Evolutionary conservation across 2,329 filamentous ascomycete species (phyloP), one percentile per base, ranked within the genome.

Genomic region (Fusarium tricinctum): DNA sequence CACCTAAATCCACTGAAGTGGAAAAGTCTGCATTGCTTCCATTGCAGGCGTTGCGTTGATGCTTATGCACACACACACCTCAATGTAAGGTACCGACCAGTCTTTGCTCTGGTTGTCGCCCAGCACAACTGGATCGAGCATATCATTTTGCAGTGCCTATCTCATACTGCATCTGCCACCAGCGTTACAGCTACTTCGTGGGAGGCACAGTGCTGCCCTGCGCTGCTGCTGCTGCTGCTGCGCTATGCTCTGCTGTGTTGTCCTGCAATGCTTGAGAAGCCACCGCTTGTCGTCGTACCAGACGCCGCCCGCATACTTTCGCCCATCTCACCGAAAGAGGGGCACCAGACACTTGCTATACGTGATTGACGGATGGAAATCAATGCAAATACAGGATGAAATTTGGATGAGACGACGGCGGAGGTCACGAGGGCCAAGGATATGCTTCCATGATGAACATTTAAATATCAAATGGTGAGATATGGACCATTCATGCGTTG

Each of bases 71-170:
- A 55, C 53, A 52, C 53, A 62, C 50, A 55, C 50, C 49, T 62
- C 65, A 63, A 70, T 73, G 71, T 65, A 73, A 73, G 72, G 72
- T 70, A 73, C 71, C 58, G 52, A 38, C 58, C 66, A 68, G 44
- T 63, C 63, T 62, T 49, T 49, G 35, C 26, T 58, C 54, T 58
- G 28, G 42, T 47, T 40, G 28, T 32, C 38, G 48, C 48, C 38
- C 53, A 61, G 49, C 43, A 62, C 66, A 58, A 58, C 60, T 66
- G 62, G 49, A 63, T 72, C 59, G 62, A 61, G 55, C 52, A 66
- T 69, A 63, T 57, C 57, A 63, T 69, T 64, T 55, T 35, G 63
- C 71, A 62, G 62, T 56, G 55, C 62, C 59, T 56, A 55, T 38
- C 46, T 53, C 26, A 28, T 30, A 55, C 58, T 68, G 64, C 60